These are phyloP conservation scores for Magnusiomyces paraingens DNA, from an alignment of 1,139 yeast genomes.

Conservation along the genomic window DNA sequence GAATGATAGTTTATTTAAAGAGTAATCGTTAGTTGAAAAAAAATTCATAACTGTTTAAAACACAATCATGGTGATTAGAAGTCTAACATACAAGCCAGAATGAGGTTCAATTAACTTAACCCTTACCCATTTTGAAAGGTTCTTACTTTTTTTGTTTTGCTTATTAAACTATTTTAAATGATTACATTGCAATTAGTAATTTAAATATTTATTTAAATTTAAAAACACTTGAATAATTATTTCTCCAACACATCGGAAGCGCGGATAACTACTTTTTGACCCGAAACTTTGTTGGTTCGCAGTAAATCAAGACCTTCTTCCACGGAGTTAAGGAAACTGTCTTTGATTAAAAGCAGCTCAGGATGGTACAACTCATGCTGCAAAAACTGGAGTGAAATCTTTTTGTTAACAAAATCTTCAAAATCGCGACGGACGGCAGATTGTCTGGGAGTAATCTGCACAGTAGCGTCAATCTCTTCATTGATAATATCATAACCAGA, in stretches of 20 bases:
- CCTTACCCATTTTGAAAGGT: too few species aligned
- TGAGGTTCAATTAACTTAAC: too few species aligned
- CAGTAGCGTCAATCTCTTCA: neutral
- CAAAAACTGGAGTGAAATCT: neutral
- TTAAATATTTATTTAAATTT: neutral
- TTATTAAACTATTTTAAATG: too few species aligned
- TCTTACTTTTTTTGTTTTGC: too few species aligned
- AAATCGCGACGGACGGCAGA: neutral
- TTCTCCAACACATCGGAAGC: neutral
- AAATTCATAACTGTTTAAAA: too few species aligned
- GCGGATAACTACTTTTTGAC: constrained; percentile 6
- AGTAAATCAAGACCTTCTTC: constrained; percentile 1
- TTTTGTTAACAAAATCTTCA: constrained; percentile 1
- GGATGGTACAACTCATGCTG: neutral
- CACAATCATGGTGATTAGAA: too few species aligned
- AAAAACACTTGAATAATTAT: neutral
- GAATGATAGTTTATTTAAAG: too few species aligned
- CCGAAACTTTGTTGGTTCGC: constrained; percentile 1
- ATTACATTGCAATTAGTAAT: too few species aligned
- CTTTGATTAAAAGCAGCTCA: neutral
- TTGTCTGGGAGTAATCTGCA: neutral
- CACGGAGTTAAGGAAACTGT: constrained; percentile 3
- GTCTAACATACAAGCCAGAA: too few species aligned
- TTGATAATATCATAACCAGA: neutral
- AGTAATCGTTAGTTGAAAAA: too few species aligned